Base-by-base conservation (phyloP, 2,329 filamentous ascomycete species). In the Botrytis aclada region DNA sequence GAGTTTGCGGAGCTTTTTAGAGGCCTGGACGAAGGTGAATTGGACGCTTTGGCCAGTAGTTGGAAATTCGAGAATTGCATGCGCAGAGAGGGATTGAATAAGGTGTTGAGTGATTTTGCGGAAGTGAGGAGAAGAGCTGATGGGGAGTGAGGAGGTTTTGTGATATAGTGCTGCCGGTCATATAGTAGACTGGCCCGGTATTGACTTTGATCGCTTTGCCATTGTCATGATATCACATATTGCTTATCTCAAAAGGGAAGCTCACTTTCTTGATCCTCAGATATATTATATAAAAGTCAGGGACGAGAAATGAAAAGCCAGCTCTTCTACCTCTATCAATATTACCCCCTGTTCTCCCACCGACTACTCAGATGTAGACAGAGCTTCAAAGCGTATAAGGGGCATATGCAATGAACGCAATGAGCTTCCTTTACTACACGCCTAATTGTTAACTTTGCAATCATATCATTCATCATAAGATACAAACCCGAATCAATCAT, bases 1-100 rank as follows among this genome's bases (percentile, higher is more conserved):
- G 88, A 90, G 78, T 85, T 88, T 79, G 87, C 87, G 0, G 84
- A 85, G 76, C 79, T 88, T 45, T 90, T 90, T 75, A 80, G 81
- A 58, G 85, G 81, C 5, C 87, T 86, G 82, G 83, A 80, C 0
- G 79, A 84, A 70, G 83, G 85, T 41, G 84, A 89, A 75, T 77
- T 90, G 37, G 88, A 90, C 65, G 77, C 77, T 75, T 80, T 86
- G 74, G 81, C 82, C 2, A 78, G 77, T 34, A 87, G 85, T 75
- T 88, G 87, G 78, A 83, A 81, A 69, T 87, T 86, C 77, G 85
- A 87, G 45, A 80, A 84, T 63, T 88, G 86, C 77, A 75, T 85
- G 63, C 84, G 86, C 77, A 80, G 86, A 43, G 81, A 84, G 67
- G 83, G 76, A 8, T 70, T 78, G 73, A 78, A 77, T 71, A 75